Conservation (phyloP, 441 rosid genomes). For the Populus hybrid region DNA sequence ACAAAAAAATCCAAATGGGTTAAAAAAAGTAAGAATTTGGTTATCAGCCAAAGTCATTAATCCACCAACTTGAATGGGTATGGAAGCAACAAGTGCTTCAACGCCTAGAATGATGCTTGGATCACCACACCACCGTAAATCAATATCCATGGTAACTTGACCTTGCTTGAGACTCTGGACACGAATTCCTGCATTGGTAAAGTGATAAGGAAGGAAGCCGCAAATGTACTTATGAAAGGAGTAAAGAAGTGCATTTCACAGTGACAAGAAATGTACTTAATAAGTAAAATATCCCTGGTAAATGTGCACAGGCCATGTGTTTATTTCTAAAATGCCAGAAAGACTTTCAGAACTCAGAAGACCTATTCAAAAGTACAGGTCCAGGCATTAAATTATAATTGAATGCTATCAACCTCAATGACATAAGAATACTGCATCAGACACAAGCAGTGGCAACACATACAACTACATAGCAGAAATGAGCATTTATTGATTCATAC, state of each 20-base stretch:
- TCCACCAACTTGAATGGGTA: conserved; percentile 85
- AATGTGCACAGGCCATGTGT: background rate
- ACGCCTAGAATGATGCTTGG: conserved; percentile 89
- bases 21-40: conserved; percentile 1
- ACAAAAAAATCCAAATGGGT: background rate
- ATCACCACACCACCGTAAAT: conserved; percentile 98
- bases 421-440: background rate
- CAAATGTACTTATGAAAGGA: background rate
- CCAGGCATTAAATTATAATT: background rate
- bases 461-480: background rate
- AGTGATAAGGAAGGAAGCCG: background rate
- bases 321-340: background rate
- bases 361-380: background rate
- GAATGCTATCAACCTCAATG: background rate
- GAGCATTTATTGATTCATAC: conserved; percentile 23
- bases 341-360: background rate
- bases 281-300: background rate
- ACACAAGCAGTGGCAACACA: background rate
- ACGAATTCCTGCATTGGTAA: conserved; percentile 69
- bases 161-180: conserved; percentile 93
- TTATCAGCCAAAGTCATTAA: conserved; percentile 11
- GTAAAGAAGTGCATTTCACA: background rate
- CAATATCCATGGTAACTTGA: conserved; percentile 92
- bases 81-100: conserved; percentile 85
- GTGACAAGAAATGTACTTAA: background rate